These are phyloP conservation scores for Thoreauomyces humboldtii DNA, from an alignment of 192 early-diverging fungal species.

Conservation along the genomic window DNA sequence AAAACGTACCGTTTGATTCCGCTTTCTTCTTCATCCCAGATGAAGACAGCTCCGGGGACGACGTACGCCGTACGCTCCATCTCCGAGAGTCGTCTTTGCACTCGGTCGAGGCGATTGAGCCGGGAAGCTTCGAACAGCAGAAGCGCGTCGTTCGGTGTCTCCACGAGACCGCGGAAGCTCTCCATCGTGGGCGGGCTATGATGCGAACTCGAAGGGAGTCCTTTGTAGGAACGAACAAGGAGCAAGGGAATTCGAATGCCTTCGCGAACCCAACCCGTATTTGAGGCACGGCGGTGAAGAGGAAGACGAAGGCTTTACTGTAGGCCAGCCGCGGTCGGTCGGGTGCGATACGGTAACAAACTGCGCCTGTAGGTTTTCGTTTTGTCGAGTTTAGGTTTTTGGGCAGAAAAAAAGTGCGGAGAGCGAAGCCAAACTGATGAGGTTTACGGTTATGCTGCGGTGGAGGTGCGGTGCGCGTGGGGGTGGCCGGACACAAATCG, in stretches of 20 bases:
- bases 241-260: no score
- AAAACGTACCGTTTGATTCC: slow-evolving; percentile 70
- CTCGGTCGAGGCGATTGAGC: slow-evolving; percentile 65
- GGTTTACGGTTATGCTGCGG: no score
- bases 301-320: neutral
- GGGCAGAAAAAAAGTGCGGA: no score
- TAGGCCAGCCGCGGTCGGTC: no score
- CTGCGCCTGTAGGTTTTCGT: neutral
- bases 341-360: no score
- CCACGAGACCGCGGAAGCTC: slow-evolving; percentile 80
- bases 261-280: neutral
- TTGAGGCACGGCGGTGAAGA: neutral
- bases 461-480: no score
- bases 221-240: no score
- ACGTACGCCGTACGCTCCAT: slow-evolving; percentile 73
- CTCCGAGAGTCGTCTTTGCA: slow-evolving; percentile 79
- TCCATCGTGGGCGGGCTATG: slow-evolving; percentile 17
- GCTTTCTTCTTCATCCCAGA: slow-evolving; percentile 87
- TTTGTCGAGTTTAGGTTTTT: neutral
- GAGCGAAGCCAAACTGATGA: no score
- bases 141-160: slow-evolving; percentile 83
- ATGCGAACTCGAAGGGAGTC: neutral
- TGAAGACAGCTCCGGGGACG: slow-evolving; percentile 82
- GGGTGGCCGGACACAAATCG: no score
- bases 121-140: slow-evolving; percentile 89